Conservation (phyloP, 192 early-diverging fungal species). For the Backusella macrospora region DNA sequence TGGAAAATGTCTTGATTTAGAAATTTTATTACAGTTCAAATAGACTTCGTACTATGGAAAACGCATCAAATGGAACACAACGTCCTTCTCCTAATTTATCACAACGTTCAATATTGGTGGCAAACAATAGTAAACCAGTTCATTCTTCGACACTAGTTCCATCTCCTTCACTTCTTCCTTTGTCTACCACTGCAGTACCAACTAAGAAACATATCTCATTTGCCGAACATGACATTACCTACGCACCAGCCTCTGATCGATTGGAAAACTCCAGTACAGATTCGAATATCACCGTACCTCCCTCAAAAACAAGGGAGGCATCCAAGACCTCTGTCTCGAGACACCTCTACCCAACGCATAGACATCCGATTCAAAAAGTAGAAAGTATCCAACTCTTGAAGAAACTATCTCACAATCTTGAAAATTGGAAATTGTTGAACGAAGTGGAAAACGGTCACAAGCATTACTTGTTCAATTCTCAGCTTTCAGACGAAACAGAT, state of each 20-base stretch:
- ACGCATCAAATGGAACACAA: slow-evolving; percentile 13
- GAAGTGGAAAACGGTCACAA: slow-evolving; percentile 46
- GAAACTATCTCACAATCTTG: slow-evolving; percentile 36
- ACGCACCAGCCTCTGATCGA: slow-evolving; percentile 22
- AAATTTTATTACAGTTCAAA: slow-evolving; percentile 3
- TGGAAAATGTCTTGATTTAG: slow-evolving; percentile 6
- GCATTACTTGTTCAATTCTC: slow-evolving; percentile 36
- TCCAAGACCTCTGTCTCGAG: background rate
- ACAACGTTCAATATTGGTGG: slow-evolving; percentile 19
- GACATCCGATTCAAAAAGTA: slow-evolving; percentile 20
- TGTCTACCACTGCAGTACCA: background rate
- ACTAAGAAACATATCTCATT: slow-evolving; percentile 40
- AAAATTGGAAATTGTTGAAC: slow-evolving; percentile 46
- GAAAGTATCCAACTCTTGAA: slow-evolving; percentile 43
- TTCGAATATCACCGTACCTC: background rate
- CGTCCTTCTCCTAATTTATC: slow-evolving; percentile 15
- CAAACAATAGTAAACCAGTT: background rate
- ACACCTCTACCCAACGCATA: slow-evolving; percentile 25
- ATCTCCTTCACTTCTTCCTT: background rate
- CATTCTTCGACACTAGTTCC: background rate
- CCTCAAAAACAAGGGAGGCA: background rate
- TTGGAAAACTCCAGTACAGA: slow-evolving; percentile 11
- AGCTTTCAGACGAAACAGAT: slow-evolving; percentile 32
- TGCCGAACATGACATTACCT: slow-evolving; percentile 33
- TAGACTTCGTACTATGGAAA: slow-evolving; percentile 1